Percentiles rank a stretch among this genome's conserved stretches.
Evolutionary conservation across 108 stramenopile genomes (phyloP).

Genomic region (Skeletonema grethae): DNA sequence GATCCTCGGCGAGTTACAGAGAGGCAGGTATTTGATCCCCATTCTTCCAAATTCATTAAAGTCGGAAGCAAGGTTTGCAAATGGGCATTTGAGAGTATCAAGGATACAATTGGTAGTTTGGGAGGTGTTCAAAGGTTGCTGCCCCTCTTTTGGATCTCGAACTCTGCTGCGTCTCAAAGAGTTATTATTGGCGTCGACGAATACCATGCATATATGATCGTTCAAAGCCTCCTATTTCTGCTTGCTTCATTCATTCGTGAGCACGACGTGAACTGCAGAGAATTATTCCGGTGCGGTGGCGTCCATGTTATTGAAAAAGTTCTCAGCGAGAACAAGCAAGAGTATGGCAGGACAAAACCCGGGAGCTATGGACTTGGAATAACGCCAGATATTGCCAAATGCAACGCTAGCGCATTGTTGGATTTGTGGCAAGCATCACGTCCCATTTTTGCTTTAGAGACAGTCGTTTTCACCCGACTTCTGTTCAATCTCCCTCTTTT

Average conservation of each 20-base stretch:
- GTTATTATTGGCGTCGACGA: slow-evolving; percentile 16
- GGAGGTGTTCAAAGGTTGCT: slow-evolving; percentile 75
- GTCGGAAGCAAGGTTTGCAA: slow-evolving; percentile 18
- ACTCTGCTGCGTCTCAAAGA: slow-evolving; percentile 20
- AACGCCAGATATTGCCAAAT: slow-evolving; percentile 32
- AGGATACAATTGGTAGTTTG: slow-evolving; percentile 63
- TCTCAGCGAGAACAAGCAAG: slow-evolving; percentile 42
- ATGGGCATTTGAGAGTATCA: slow-evolving; percentile 59
- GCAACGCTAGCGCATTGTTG: slow-evolving; percentile 59
- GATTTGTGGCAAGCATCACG: slow-evolving; percentile 64
- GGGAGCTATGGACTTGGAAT: slow-evolving; percentile 35
- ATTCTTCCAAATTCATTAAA: slow-evolving; percentile 54
- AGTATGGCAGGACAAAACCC: slow-evolving; percentile 24
- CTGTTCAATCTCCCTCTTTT: slow-evolving; percentile 77
- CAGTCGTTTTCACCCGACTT: slow-evolving; percentile 63
- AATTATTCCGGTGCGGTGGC: slow-evolving; percentile 75
- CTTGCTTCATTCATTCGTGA: slow-evolving; percentile 71
- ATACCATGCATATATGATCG: slow-evolving; percentile 20
- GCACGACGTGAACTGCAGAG: slow-evolving; percentile 67
- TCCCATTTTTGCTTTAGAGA: slow-evolving; percentile 63
- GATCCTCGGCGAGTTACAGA: slow-evolving; percentile 59
- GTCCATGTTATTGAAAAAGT: slow-evolving; percentile 70
- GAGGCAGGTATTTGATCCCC: slow-evolving; percentile 55
- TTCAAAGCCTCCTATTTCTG: slow-evolving; percentile 53
- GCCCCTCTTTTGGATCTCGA: slow-evolving; percentile 49